Base-by-base conservation (phyloP, 2,329 filamentous ascomycete species). In the Sordariomycetes sp. region DNA sequence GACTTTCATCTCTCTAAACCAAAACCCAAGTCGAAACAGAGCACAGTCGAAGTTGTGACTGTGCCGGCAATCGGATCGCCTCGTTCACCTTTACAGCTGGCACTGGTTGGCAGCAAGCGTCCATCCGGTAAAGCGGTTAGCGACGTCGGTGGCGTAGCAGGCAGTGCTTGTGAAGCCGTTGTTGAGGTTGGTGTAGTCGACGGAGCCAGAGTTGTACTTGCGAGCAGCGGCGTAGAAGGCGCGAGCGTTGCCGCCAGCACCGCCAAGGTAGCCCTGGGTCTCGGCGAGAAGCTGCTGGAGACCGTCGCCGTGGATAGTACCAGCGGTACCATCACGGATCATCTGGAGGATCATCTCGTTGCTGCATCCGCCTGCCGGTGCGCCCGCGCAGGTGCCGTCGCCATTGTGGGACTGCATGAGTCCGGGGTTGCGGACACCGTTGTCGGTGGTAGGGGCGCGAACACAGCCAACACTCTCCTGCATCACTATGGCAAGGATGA, bases 401-500 rank as follows among this genome's bases (percentile, higher is more conserved):
- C 41, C 41, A 25, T 43, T 40, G 35, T 43, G 41, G 21, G 37
- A 39, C 37, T 43, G 41, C 41, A 43, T 43, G 12, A 43, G 41
- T n/a, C 41, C 41, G 6, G 41, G 41, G 37, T 43, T 43, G 33
- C 21, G 15, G 21, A 43, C 39, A 18, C 39, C 39, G 37, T 43
- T 43, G 39, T 42, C 32, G 30, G 37, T 39, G 16, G 39, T 42
- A 16, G 37, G 39, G n/a, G 32, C 39, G 29, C 41, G 41, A 10
- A 41, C 39, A 25, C 41, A 43, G 20, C 41, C 41, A 25, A 36
- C 36, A 30, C 29, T 51, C 41, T 64, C 25, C 50, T 53, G 40
- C 48, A 57, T 37, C 43, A 50, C 8, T 55, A 51, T 42, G 53
- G 58, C 4, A 31, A 53, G 21, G 40, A 53, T 41, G 35, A 43